These are phyloP conservation scores for Xylariomycetidae sp. DNA, from an alignment of 2,329 filamentous ascomycete genomes.

Conservation along the genomic window DNA sequence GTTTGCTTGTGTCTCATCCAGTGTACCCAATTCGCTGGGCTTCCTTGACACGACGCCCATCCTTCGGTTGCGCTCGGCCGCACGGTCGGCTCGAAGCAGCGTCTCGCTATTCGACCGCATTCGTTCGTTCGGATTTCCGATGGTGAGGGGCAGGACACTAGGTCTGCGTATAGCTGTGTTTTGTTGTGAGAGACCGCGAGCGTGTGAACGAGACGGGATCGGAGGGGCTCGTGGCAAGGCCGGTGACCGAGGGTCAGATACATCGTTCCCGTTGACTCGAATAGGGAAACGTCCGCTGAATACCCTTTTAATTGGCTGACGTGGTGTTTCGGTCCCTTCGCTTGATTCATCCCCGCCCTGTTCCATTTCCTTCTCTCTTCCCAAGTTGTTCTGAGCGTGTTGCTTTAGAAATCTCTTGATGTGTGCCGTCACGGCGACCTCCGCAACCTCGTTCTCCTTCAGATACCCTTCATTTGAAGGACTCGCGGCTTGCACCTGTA, in stretches of 20 bases:
- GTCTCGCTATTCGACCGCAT: constrained; percentile 61
- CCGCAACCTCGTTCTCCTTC: constrained; percentile 60
- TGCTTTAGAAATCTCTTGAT: constrained; percentile 57
- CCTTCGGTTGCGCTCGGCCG: constrained; percentile 52
- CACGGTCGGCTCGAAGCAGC: constrained; percentile 44
- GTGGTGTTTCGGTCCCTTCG: constrained; percentile 75
- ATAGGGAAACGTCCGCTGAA: constrained; percentile 62
- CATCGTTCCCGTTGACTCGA: constrained; percentile 68
- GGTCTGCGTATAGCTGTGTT: constrained; percentile 60
- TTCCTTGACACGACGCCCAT: constrained; percentile 60
- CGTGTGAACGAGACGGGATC: constrained; percentile 76
- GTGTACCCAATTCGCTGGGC: constrained; percentile 52
- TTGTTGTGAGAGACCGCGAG: constrained; percentile 66
- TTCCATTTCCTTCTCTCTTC: constrained; percentile 45
- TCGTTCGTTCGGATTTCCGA: constrained; percentile 64
- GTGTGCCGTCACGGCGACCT: constrained; percentile 52
- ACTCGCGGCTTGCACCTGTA: constrained; percentile 52
- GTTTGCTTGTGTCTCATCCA: constrained; percentile 56
- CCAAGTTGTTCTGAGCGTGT: constrained; percentile 38
- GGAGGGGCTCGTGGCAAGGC: constrained; percentile 62
- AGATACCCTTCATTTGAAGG: constrained; percentile 48
- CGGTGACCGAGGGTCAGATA: constrained; percentile 62
- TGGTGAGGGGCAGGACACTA: constrained; percentile 63
- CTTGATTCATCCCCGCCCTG: constrained; percentile 56
- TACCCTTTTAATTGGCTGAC: constrained; percentile 57